A percentile compares a stretch with the other conserved stretches of the same genome.
These are phyloP conservation scores for Podila clonocystis DNA, from an alignment of 192 early-diverging fungal genomes.

Conservation along the genomic window DNA sequence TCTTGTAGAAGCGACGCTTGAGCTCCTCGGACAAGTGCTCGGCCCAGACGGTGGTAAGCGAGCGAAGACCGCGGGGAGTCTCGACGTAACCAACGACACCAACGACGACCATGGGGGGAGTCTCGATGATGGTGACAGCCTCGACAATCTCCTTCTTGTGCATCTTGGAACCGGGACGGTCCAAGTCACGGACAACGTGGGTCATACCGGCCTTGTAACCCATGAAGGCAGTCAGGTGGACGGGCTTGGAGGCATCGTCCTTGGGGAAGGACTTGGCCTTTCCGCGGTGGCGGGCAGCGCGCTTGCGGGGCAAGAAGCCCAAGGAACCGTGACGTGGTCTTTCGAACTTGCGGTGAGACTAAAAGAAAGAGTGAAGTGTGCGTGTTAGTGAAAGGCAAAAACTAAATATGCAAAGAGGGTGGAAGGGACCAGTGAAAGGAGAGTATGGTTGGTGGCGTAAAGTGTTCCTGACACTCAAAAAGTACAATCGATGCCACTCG, in stretches of 20 bases:
- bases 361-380: slow-evolving; percentile 7
- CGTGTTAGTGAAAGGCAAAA: neutral
- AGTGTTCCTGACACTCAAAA: too few species aligned
- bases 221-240: slow-evolving; percentile 99
- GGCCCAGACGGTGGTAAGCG: slow-evolving; percentile 99
- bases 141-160: slow-evolving; percentile 99
- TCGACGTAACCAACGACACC: slow-evolving; percentile 99
- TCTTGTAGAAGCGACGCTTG: slow-evolving; percentile 99
- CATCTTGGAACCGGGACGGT: slow-evolving; percentile 99
- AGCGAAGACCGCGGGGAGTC: slow-evolving; percentile 97
- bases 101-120: slow-evolving; percentile 95
- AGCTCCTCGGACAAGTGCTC: slow-evolving; percentile 98
- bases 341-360: slow-evolving; percentile 97
- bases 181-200: slow-evolving; percentile 99
- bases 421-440: too few species aligned
- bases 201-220: slow-evolving; percentile 99
- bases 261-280: slow-evolving; percentile 99
- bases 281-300: slow-evolving; percentile 92
- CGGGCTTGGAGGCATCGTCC: slow-evolving; percentile 93
- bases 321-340: slow-evolving; percentile 92
- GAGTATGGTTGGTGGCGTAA: too few species aligned
- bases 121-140: slow-evolving; percentile 98
- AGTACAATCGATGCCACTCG: too few species aligned
- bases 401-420: neutral
- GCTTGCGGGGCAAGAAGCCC: slow-evolving; percentile 88